Base-by-base conservation (phyloP, 2,329 filamentous ascomycete species). In the Berkeleyomyces rouxiae region DNA sequence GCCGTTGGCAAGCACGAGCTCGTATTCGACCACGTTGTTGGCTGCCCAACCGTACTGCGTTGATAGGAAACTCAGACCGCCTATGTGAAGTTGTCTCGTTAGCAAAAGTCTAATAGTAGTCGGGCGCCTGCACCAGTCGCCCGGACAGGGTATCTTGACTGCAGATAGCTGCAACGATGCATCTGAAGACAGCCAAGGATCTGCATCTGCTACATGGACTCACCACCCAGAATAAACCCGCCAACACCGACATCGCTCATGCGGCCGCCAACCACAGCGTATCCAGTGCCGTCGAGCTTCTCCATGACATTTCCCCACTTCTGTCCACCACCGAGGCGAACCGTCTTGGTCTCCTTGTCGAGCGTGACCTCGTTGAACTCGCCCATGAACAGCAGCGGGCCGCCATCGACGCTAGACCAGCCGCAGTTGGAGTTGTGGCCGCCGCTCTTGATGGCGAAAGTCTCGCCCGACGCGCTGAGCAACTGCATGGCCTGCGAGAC, bases 1-100 rank as follows among this genome's bases (percentile, higher is more conserved):
- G 1, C 80, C 79, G 37, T 70, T 69, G 0, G 74, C 76, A 7
- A 76, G 75, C 1, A 82, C 73, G 3, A 78, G 72, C 65, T 72
- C 73, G 64, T 77, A 77, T 57, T 71, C 72, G 43, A 70, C 63
- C 1, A 79, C 72, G 42, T 73, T 76, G 63, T 78, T 78, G 59
- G 74, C 76, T n/a, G 70, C 74, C 63, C 75, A 75, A 2, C 78
- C 78, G 49, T 73, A 68, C 0, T 70, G 69, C 7, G 71, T 59
- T 11, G 68, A 69, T 43, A 69, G 67, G 60, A 61, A 68, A 7
- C 65, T 67, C n/a, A 66, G 62, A 5, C 65, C 65, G 13, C 65
- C 62, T 51, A 33, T 0, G 16, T 33, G 7, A 7, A 37, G 10
- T 31, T 16, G 10, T 43, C 23, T 23, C 23, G 23, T 23, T 23